These are phyloP conservation scores for Glycyrrhiza uralensis DNA, from an alignment of 306 rosid species.

Conservation along the genomic window DNA sequence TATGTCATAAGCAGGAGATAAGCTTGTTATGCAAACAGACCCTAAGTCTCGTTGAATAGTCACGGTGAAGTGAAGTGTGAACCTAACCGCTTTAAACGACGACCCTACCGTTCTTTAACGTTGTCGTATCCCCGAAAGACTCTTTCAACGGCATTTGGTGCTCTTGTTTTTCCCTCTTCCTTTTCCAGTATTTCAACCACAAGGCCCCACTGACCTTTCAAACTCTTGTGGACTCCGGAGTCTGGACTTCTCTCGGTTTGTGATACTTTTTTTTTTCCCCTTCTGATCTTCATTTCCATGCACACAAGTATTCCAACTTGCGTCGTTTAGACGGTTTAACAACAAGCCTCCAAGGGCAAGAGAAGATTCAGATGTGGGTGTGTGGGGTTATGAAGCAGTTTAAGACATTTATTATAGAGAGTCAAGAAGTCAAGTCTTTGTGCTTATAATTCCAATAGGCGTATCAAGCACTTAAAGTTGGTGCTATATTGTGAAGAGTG, in stretches of 20 bases:
- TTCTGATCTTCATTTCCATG: background rate
- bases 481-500: background rate
- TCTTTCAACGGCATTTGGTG: background rate
- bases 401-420: no score
- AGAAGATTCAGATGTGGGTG: background rate
- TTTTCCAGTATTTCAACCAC: background rate
- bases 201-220: background rate
- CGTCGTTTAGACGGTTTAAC: slow-evolving; percentile 15
- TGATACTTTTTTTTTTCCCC: background rate
- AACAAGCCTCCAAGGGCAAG: background rate
- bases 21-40: no score
- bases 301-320: background rate
- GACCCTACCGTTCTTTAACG: background rate
- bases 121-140: background rate
- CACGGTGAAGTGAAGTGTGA: slow-evolving; percentile 27
- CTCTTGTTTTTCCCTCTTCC: background rate
- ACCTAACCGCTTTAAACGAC: background rate
- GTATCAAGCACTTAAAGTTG: slow-evolving; percentile 8
- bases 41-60: background rate
- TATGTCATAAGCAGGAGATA: no score
- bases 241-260: background rate
- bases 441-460: background rate
- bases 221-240: slow-evolving; percentile 6
- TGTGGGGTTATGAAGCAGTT: no score
- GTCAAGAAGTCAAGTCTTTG: slow-evolving; percentile 21